These are phyloP conservation scores for Monilinia fructicola DNA, from an alignment of 2,329 filamentous ascomycete genomes.

Conservation along the genomic window DNA sequence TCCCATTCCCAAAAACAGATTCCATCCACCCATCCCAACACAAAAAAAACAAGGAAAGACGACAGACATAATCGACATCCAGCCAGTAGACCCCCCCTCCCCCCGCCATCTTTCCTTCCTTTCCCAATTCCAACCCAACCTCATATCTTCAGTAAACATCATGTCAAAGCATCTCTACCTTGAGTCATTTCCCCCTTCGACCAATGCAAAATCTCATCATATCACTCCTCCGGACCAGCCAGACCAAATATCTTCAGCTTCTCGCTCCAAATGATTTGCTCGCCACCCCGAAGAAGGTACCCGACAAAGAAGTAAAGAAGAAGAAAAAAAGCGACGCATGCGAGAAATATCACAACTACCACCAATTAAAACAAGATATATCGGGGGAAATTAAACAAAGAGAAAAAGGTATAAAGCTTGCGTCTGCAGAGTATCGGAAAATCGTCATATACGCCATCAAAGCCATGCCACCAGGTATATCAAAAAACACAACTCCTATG, in stretches of 20 bases:
- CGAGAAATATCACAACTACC: constrained; percentile 14
- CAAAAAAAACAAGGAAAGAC: background rate
- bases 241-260: constrained; percentile 17
- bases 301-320: background rate
- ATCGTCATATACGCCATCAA: constrained; percentile 24
- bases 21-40: background rate
- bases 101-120: background rate
- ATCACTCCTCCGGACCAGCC: constrained; percentile 23
- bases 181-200: constrained; percentile 16
- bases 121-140: constrained; percentile 15
- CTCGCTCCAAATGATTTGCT: constrained; percentile 20
- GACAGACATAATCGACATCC: constrained; percentile 3
- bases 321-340: background rate
- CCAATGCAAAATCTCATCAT: constrained; percentile 8
- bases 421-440: constrained; percentile 14
- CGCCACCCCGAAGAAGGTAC: constrained; percentile 18
- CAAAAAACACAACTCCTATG: constrained; percentile 16
- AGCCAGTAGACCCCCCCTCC: background rate
- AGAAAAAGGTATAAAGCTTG: constrained; percentile 24
- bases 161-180: constrained; percentile 13
- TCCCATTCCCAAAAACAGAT: constrained; percentile 17
- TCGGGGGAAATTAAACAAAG: constrained; percentile 14
- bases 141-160: constrained; percentile 25
- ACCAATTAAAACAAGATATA: constrained; percentile 23
- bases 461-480: constrained; percentile 25